Conservation (phyloP, 345 rosid species). For the Dipteronia sinensis region DNA sequence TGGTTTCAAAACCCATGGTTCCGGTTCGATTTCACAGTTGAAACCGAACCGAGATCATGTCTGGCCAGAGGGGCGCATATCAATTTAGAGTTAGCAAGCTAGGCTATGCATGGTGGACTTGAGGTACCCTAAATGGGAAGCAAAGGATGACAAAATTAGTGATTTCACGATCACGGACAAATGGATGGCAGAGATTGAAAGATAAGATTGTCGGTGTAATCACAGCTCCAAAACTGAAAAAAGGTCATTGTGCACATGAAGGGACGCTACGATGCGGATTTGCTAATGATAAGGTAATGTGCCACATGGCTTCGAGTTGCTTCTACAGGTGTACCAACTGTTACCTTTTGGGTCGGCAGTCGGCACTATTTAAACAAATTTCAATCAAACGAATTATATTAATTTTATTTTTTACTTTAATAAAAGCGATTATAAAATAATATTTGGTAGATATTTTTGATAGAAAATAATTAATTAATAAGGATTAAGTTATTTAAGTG, state of each 20-base stretch:
- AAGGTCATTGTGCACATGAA: too few relatives aligned
- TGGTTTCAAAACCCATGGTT: too few relatives aligned
- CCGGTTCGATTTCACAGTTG: too few relatives aligned
- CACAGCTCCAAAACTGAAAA: too few relatives aligned
- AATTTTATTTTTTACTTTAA: background rate
- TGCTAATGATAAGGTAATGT: background rate
- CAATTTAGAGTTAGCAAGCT: too few relatives aligned
- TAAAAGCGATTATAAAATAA: background rate
- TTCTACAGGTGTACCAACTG: slow-evolving; percentile 18
- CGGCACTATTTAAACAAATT: too few relatives aligned
- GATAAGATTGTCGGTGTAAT: background rate
- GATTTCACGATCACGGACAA: too few relatives aligned
- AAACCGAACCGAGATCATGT: too few relatives aligned
- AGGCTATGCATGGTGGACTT: too few relatives aligned
- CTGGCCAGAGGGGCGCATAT: slow-evolving; percentile 12
- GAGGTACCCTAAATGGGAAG: slow-evolving; percentile 12
- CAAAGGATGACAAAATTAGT: background rate
- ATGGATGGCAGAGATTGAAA: background rate
- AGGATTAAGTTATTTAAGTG: too few relatives aligned
- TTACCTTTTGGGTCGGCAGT: background rate
- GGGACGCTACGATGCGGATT: background rate
- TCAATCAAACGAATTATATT: background rate
- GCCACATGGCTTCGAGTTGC: slow-evolving; percentile 13
- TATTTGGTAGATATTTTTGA: background rate
- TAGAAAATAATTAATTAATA: slow-evolving; percentile 5